Conservation (phyloP, 345 rosid genomes). For the Carallia pectinifolia region DNA sequence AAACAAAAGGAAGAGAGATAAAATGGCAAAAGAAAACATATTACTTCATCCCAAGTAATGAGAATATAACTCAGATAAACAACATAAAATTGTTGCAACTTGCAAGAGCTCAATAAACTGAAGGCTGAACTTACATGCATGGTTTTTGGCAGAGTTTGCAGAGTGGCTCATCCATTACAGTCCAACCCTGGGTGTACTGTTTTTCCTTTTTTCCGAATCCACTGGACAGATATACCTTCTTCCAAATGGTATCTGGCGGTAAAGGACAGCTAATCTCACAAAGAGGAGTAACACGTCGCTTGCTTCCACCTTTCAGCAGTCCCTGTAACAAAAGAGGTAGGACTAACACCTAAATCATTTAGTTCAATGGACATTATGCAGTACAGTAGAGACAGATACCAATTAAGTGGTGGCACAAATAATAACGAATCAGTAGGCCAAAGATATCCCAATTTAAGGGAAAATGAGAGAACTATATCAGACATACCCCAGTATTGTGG, state of each 20-base stretch:
- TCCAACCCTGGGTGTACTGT: constrained; percentile 85
- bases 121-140: constrained; percentile 56
- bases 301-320: constrained; percentile 84
- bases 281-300: constrained; percentile 68
- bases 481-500: constrained; percentile 58
- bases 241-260: constrained; percentile 77
- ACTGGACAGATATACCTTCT: constrained; percentile 51
- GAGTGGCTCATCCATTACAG: constrained; percentile 64
- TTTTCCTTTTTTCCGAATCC: constrained; percentile 61
- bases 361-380: neutral
- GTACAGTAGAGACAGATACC: too few relatives aligned
- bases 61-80: neutral
- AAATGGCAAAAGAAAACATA: neutral
- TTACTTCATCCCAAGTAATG: neutral
- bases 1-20: neutral
- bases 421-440: neutral
- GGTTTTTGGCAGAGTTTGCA: constrained; percentile 89
- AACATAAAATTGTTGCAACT: neutral
- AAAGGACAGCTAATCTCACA: constrained; percentile 65
- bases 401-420: neutral
- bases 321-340: constrained; percentile 51
- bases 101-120: constrained; percentile 15
- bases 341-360: constrained; percentile 16
- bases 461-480: neutral
- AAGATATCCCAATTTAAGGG: neutral